A percentile compares a stretch with the other conserved stretches of the same genome.
Conservation (phyloP, 1,284 basidiomycete genomes). For the Moesziomyces globuligerus region DNA sequence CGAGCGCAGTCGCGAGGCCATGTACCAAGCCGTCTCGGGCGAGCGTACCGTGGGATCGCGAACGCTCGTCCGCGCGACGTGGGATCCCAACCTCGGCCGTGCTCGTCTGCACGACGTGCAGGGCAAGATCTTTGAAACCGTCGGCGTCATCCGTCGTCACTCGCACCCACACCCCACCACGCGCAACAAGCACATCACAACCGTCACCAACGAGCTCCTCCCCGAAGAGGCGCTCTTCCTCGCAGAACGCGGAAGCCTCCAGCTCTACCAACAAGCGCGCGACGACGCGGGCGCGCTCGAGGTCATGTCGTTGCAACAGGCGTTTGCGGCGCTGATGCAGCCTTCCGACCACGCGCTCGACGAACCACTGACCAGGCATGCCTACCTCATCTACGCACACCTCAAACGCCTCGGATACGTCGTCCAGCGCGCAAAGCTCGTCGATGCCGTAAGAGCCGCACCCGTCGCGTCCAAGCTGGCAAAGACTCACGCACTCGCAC, state of each 20-base stretch:
- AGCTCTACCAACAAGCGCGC: slow-evolving; percentile 26
- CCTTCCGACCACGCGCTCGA: slow-evolving; percentile 68
- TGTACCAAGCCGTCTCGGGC: slow-evolving; percentile 82
- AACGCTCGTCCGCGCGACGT: slow-evolving; percentile 53
- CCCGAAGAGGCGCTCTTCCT: slow-evolving; percentile 95
- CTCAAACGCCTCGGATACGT: slow-evolving; percentile 90
- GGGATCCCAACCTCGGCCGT: slow-evolving; percentile 47
- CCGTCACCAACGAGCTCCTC: slow-evolving; percentile 75
- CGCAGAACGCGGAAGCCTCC: slow-evolving; percentile 73
- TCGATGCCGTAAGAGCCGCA: slow-evolving; percentile 44
- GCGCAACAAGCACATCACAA: slow-evolving; percentile 11
- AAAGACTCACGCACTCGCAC: slow-evolving; percentile 10
- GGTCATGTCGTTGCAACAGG: slow-evolving; percentile 87
- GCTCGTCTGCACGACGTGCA: slow-evolving; percentile 55
- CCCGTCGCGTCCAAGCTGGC: slow-evolving; percentile 17
- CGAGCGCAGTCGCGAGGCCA: slow-evolving; percentile 82
- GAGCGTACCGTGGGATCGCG: slow-evolving; percentile 69
- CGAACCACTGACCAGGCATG: slow-evolving; percentile 78
- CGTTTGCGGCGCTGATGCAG: slow-evolving; percentile 80
- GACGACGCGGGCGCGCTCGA: slow-evolving; percentile 69
- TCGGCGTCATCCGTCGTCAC: slow-evolving; percentile 53
- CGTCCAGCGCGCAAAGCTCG: slow-evolving; percentile 75
- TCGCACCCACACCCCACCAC: slow-evolving; percentile 3
- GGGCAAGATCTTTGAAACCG: slow-evolving; percentile 57
- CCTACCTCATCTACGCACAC: slow-evolving; percentile 91